These are phyloP conservation scores for Tetraselmis striata DNA, from an alignment of 139 green algal species.

Conservation along the genomic window DNA sequence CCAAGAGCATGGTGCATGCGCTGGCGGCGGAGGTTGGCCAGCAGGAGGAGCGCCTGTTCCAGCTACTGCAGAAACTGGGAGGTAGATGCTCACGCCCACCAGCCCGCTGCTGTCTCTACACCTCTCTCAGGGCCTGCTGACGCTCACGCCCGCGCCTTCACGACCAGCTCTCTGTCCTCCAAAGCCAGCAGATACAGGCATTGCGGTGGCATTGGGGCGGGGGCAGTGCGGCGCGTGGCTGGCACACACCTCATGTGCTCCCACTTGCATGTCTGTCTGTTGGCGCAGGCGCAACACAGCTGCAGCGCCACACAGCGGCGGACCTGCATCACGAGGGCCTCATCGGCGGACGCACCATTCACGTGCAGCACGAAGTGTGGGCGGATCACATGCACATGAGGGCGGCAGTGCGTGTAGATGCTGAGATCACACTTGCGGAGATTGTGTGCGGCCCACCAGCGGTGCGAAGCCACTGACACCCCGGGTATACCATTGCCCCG, in stretches of 20 bases:
- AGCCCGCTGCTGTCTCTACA: no score
- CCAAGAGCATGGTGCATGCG: neutral
- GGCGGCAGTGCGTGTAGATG: neutral
- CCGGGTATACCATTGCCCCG: no score
- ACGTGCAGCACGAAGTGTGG: neutral
- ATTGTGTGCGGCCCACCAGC: neutral
- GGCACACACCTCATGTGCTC: no score
- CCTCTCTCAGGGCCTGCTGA: no score
- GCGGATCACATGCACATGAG: neutral
- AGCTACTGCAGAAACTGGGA: neutral
- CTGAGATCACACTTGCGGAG: neutral
- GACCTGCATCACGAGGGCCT: neutral
- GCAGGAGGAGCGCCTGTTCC: neutral
- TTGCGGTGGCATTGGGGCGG: no score
- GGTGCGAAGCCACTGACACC: neutral
- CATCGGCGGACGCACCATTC: neutral
- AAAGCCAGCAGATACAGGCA: no score
- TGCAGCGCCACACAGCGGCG: neutral
- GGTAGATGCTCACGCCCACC: no score
- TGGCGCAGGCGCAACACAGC: neutral
- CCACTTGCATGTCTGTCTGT: no score
- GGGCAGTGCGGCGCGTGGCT: no score
- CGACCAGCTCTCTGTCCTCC: no score
- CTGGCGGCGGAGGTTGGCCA: neutral
- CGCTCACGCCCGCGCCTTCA: no score